A percentile compares a stretch with the other conserved stretches of the same genome.
Conservation (phyloP, 768 basidiomycete genomes). For the Lactifluus subvellereus region DNA sequence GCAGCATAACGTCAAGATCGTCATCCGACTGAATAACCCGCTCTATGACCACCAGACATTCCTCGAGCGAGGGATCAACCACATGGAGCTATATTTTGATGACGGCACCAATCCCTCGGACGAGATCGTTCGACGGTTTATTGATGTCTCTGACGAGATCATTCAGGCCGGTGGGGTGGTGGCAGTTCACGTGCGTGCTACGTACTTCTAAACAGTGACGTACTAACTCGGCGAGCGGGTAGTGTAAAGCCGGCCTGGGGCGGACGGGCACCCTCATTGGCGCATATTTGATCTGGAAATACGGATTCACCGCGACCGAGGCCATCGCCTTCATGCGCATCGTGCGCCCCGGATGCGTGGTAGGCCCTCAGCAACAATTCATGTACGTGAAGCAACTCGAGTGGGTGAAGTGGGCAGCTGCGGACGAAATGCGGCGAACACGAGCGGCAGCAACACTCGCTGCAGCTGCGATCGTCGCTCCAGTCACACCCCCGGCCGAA, state of each 20-base stretch:
- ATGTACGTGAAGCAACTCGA: conserved; percentile 92
- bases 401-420: conserved; percentile 90
- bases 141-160: conserved; percentile 74
- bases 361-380: conserved; percentile 90
- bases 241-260: conserved; percentile 97
- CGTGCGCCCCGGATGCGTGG: conserved; percentile 88
- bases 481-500: conserved; percentile 78
- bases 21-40: conserved; percentile 90
- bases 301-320: conserved; percentile 92
- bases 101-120: conserved; percentile 98
- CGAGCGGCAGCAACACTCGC: conserved; percentile 37
- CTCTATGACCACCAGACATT: conserved; percentile 83
- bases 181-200: conserved; percentile 71
- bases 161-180: conserved; percentile 77
- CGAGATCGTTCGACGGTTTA: conserved; percentile 89
- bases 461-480: conserved; percentile 51
- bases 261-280: conserved; percentile 96
- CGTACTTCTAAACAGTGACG: conserved; percentile 6
- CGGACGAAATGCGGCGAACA: conserved; percentile 64
- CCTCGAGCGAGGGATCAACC: conserved; percentile 77
- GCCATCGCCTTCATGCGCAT: conserved; percentile 99
- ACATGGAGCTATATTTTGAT: conserved; percentile 93
- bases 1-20: conserved; percentile 78
- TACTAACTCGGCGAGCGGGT: conserved; percentile 22
- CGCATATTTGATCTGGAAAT: conserved; percentile 98